Conservation (phyloP, 2,329 filamentous ascomycete species). For the Aureobasidium melanogenum region DNA sequence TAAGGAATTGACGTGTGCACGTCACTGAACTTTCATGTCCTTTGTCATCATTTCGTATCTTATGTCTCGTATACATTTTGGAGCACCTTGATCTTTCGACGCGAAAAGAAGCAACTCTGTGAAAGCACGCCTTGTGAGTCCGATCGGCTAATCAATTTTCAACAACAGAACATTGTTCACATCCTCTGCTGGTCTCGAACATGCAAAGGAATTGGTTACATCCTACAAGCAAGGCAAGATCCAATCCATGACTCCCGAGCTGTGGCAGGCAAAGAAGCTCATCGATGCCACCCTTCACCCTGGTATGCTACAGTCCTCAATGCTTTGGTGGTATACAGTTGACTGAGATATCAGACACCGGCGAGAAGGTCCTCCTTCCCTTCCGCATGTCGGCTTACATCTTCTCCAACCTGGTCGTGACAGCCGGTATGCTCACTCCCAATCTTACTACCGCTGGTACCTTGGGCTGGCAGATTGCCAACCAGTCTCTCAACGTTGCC, state of each 20-base stretch:
- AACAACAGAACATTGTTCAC: constrained; percentile 70
- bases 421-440: constrained; percentile 92
- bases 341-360: constrained; percentile 58
- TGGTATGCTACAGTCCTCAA: constrained; percentile 45
- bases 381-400: constrained; percentile 98
- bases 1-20: constrained; percentile 41
- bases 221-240: constrained; percentile 81
- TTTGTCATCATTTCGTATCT: neutral
- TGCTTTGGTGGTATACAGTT: neutral
- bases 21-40: neutral
- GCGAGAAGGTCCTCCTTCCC: constrained; percentile 81
- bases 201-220: constrained; percentile 73
- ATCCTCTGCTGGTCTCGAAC: constrained; percentile 66
- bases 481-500: constrained; percentile 95
- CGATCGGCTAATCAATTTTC: neutral
- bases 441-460: constrained; percentile 76
- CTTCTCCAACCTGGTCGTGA: constrained; percentile 86
- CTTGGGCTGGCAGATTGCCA: constrained; percentile 87
- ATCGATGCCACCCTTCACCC: constrained; percentile 95
- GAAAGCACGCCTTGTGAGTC: neutral
- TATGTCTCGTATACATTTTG: neutral
- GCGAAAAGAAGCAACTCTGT: neutral
- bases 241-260: constrained; percentile 71
- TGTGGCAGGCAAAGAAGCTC: constrained; percentile 95
- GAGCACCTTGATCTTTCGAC: neutral